phyloP scores from a whole-genome alignment of 176 grass and related monocot genomes.

The Carex scoparia region DNA sequence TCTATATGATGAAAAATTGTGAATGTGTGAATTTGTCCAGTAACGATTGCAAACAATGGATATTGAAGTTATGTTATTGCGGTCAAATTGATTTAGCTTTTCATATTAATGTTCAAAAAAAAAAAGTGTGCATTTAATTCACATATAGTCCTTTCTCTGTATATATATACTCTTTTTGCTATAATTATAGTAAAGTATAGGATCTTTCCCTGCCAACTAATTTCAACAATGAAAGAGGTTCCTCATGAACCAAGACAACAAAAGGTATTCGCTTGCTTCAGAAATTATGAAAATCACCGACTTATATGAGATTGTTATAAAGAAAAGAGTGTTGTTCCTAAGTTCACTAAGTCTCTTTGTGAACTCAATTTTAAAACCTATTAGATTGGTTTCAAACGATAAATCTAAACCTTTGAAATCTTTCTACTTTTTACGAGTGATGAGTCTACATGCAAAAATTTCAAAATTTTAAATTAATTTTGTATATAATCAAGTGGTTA shows the following conservation, averaged over 20 bases:
- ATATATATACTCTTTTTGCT: neutral
- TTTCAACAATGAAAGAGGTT: neutral
- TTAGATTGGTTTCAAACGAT: too few relatives aligned
- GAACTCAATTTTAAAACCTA: too few relatives aligned
- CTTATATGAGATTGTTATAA: neutral
- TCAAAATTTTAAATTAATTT: too few relatives aligned
- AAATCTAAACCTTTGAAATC: too few relatives aligned
- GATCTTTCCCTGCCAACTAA: neutral
- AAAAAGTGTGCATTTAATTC: neutral
- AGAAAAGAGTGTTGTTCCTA: neutral
- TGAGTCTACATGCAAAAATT: too few relatives aligned
- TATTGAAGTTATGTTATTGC: neutral
- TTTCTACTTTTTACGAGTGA: too few relatives aligned
- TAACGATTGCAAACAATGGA: neutral
- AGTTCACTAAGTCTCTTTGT: too few relatives aligned
- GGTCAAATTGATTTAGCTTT: neutral
- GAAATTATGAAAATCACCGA: neutral
- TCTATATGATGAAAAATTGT: neutral
- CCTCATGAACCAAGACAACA: neutral
- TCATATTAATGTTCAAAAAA: neutral
- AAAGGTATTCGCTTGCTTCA: neutral
- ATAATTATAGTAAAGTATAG: neutral
- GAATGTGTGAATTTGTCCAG: slow-evolving; percentile 14
- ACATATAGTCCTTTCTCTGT: neutral
- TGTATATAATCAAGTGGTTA: too few relatives aligned